These are phyloP conservation scores for Diaporthe citriasiana DNA, from an alignment of 2,329 filamentous ascomycete genomes.

Conservation along the genomic window DNA sequence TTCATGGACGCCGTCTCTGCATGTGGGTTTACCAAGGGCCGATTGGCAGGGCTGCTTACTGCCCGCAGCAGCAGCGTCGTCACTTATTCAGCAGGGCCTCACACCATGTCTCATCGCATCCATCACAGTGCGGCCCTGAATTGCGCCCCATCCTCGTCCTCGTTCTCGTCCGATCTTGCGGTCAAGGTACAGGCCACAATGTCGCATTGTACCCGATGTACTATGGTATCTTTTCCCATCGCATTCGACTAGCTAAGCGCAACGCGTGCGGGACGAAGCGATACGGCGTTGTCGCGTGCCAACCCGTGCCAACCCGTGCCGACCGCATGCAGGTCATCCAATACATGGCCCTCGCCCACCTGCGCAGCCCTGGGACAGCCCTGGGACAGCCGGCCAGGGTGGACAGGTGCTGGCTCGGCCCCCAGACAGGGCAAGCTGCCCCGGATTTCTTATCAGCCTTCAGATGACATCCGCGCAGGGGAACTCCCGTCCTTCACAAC, in stretches of 20 bases:
- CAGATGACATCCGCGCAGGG: not conserved
- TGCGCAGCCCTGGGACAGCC: slow-evolving; percentile 15
- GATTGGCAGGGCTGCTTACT: slow-evolving; percentile 33
- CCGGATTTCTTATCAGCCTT: slow-evolving; percentile 20
- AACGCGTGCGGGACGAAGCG: slow-evolving; percentile 29
- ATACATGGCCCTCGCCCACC: slow-evolving; percentile 27
- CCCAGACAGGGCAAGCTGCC: slow-evolving; percentile 13
- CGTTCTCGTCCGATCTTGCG: slow-evolving; percentile 24
- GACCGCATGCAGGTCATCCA: slow-evolving; percentile 31
- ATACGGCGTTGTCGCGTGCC: slow-evolving; percentile 34
- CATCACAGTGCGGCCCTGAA: slow-evolving; percentile 14
- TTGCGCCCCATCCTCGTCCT: slow-evolving; percentile 24
- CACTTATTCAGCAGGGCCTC: slow-evolving; percentile 36
- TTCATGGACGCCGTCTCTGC: not conserved
- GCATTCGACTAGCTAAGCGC: slow-evolving; percentile 33
- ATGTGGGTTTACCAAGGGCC: not conserved
- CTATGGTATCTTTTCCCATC: slow-evolving; percentile 12
- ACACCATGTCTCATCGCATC: slow-evolving; percentile 28
- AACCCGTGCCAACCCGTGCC: slow-evolving; percentile 22
- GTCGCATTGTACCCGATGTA: slow-evolving; percentile 15
- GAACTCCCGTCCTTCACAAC: not conserved
- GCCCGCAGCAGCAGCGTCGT: slow-evolving; percentile 3
- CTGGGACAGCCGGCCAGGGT: slow-evolving; percentile 7
- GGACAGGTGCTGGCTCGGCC: slow-evolving; percentile 14
- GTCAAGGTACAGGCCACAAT: slow-evolving; percentile 19